Evolutionary conservation across 495 filamentous ascomycete genomes (phyloP).

Genomic region (Poronia punctata): DNA sequence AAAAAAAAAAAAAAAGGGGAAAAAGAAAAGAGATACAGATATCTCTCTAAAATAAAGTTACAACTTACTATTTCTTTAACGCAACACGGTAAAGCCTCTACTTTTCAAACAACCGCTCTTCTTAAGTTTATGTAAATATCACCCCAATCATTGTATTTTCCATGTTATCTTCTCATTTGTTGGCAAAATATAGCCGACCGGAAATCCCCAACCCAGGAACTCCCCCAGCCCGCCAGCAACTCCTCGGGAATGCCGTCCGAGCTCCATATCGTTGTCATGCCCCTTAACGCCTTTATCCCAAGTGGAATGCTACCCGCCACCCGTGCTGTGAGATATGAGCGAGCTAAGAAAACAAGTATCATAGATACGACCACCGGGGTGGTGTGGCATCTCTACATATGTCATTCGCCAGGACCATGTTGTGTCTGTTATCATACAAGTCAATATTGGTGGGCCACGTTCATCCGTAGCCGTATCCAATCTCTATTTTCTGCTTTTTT

Average conservation of each 20-base stretch:
- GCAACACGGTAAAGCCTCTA: too few relatives aligned
- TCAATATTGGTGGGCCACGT: not conserved
- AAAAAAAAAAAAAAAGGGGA: not conserved
- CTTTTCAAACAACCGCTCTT: too few relatives aligned
- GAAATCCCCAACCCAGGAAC: not conserved
- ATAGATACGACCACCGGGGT: too few relatives aligned
- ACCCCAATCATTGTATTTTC: conserved; percentile 3
- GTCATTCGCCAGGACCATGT: too few relatives aligned
- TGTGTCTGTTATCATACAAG: conserved; percentile 7
- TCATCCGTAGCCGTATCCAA: conserved; percentile 9
- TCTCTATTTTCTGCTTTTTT: conserved; percentile 4
- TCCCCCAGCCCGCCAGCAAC: not conserved
- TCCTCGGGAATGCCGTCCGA: not conserved
- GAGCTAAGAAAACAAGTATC: conserved; percentile 4
- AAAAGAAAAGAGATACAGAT: not conserved
- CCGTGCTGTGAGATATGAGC: conserved; percentile 1
- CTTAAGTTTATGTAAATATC: too few relatives aligned
- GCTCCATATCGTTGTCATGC: not conserved
- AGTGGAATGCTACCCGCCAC: conserved; percentile 1
- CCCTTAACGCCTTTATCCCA: conserved; percentile 9
- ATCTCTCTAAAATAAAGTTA: not conserved
- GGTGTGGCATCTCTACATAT: conserved; percentile 1
- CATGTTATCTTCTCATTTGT: not conserved
- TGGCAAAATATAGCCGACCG: conserved; percentile 7
- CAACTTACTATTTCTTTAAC: too few relatives aligned